Evolutionary conservation across 768 basidiomycete species (phyloP).

Genomic region (Rhodotorula kratochvilovae): DNA sequence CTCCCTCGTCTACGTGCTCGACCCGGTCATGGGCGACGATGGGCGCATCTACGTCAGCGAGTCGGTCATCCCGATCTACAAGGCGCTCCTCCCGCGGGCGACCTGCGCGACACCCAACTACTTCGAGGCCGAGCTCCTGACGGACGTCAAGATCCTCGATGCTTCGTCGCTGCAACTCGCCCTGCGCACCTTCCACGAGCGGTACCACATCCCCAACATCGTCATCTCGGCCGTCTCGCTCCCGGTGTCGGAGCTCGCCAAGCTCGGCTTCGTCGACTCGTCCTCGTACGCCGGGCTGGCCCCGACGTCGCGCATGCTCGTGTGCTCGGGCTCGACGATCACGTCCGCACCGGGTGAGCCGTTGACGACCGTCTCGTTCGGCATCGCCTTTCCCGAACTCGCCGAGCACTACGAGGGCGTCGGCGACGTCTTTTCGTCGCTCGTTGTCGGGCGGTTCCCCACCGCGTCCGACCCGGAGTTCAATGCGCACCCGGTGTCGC

Average conservation of each 20-base stretch:
- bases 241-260: conserved; percentile 54
- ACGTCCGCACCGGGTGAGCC: conserved; percentile 37
- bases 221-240: conserved; percentile 73
- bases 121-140: conserved; percentile 92
- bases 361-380: conserved; percentile 53
- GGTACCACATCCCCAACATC: conserved; percentile 73
- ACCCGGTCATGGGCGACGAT: conserved; percentile 93
- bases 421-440: conserved; percentile 91
- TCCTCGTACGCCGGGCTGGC: background rate
- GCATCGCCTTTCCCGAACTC: conserved; percentile 68
- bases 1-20: conserved; percentile 74
- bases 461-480: conserved; percentile 11
- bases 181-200: conserved; percentile 67
- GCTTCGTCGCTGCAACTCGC: conserved; percentile 63
- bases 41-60: conserved; percentile 81
- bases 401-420: conserved; percentile 94
- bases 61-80: conserved; percentile 81
- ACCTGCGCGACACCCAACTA: conserved; percentile 96
- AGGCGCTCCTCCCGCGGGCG: conserved; percentile 64
- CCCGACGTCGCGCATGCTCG: conserved; percentile 53
- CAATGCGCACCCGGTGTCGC: conserved; percentile 44
- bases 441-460: conserved; percentile 73
- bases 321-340: conserved; percentile 74
- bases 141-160: conserved; percentile 65
- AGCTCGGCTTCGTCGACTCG: conserved; percentile 20